Base-by-base conservation (phyloP, 106 monocot species). In the Iris macrosiphon region DNA sequence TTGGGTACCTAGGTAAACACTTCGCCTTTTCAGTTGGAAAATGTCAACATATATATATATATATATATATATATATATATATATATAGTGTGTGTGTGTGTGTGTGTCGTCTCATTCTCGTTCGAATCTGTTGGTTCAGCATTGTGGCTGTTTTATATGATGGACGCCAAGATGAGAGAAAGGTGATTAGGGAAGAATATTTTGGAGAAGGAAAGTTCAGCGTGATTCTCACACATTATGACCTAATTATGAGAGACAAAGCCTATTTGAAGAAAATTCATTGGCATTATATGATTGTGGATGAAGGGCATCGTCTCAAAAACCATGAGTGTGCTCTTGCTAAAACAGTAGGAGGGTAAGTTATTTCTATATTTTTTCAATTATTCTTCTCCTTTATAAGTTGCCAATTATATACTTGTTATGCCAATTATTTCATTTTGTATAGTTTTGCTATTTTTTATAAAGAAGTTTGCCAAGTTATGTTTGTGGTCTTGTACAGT, bases 271-370 rank as follows among this genome's bases (percentile, higher is more conserved):
- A 79, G 61, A 98, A 98, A 55, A 77, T 98, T 45, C 80, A 91
- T 45, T 98, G 98, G 98, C 67, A 56, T 42, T 98, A 98, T 57
- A 75, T 98, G 83, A 98, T 98, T 70, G 90, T 98, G 61, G 90
- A 98, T 69, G 98, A 98, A 71, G 98, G 91, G 3, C 98, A 98
- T 68, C 86, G 98, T 31, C 55, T 98, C 49, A 98, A 98, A 80
- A 98, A 98, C 53, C 90, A 91, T 66, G 98, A 98, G 49, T 91
- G 98, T 52, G 76, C 98, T 70, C 91, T 98, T 65, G 81, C 98
- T 51, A 65, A 70, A 23, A 90, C 98, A 14, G 49, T 98, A 9
- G 81, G 80, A 24, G 90, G 98, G 98, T 98, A 91, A 61, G 79
- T 45, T 71, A 22, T 57, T 12, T 15, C 27, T n/a, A n/a, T n/a